Conservation (phyloP, 73 alveolate genomes). For the Tetrahymena elliotti region DNA sequence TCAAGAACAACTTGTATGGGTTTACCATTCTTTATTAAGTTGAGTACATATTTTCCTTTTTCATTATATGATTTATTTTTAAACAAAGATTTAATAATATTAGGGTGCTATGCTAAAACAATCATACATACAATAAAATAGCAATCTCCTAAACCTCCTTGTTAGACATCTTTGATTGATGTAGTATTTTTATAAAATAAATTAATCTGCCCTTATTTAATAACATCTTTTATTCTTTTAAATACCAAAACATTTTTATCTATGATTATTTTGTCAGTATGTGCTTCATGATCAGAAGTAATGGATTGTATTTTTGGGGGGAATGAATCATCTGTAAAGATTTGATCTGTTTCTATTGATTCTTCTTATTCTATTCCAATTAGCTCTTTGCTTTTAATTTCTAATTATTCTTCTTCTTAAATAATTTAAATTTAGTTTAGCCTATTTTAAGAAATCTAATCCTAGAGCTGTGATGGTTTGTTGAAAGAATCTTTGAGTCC, state of each 20-base stretch:
- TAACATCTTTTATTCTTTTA: not conserved
- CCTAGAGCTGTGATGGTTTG: too few relatives aligned
- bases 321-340: too few relatives aligned
- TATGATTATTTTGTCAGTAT: not conserved
- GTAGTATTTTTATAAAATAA: not conserved
- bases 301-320: not conserved
- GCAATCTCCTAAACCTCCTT: constrained; percentile 59
- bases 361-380: too few relatives aligned
- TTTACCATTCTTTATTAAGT: constrained; percentile 44
- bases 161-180: constrained; percentile 28
- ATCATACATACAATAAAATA: constrained; percentile 50
- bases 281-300: not conserved
- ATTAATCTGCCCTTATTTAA: not conserved
- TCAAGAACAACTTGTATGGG: constrained; percentile 45
- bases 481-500: too few relatives aligned
- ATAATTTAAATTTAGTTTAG: too few relatives aligned
- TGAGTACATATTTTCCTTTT: constrained; percentile 13
- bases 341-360: too few relatives aligned
- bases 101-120: constrained; percentile 52
- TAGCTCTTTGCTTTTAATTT: too few relatives aligned
- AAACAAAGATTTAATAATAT: constrained; percentile 10
- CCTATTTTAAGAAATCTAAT: too few relatives aligned
- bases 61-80: not conserved
- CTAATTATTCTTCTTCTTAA: too few relatives aligned
- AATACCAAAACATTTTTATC: not conserved